These are phyloP conservation scores for Sisymbrium irio DNA, from an alignment of 345 rosid species.

Conservation along the genomic window DNA sequence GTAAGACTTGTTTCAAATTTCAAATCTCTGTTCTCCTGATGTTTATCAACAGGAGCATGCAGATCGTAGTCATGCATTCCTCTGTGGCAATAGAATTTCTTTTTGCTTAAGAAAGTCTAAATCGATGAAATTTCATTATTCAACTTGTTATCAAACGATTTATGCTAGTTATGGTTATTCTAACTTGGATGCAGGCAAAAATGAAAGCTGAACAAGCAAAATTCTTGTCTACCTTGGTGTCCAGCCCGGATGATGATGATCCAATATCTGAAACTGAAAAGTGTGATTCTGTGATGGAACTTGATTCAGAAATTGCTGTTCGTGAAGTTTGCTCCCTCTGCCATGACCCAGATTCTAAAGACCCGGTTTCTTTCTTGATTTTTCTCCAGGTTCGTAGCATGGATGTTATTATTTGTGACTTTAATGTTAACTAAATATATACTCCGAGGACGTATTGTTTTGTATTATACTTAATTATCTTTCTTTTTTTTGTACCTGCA, in stretches of 20 bases:
- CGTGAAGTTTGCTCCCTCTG: slow-evolving; percentile 88
- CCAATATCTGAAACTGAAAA: slow-evolving; percentile 47
- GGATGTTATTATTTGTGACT: slow-evolving; percentile 9
- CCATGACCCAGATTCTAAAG: slow-evolving; percentile 69
- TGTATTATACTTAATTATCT: slow-evolving; percentile 16
- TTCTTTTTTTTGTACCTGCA: slow-evolving; percentile 36
- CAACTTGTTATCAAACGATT: slow-evolving; percentile 10
- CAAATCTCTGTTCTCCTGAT: slow-evolving; percentile 1
- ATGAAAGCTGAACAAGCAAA: slow-evolving; percentile 96
- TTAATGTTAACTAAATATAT: slow-evolving; percentile 2
- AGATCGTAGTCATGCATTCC: background rate
- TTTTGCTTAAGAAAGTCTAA: slow-evolving; percentile 6
- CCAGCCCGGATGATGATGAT: slow-evolving; percentile 49
- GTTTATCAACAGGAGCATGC: slow-evolving; percentile 10
- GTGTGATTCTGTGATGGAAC: slow-evolving; percentile 38
- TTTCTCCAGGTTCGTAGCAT: slow-evolving; percentile 74
- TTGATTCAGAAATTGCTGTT: slow-evolving; percentile 40
- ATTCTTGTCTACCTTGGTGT: slow-evolving; percentile 64
- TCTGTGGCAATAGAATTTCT: background rate
- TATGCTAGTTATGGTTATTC: slow-evolving; percentile 29
- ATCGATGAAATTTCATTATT: background rate
- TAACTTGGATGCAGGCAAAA: slow-evolving; percentile 65
- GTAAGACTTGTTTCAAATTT: slow-evolving; percentile 47
- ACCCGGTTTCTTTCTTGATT: slow-evolving; percentile 76
- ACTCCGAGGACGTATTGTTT: slow-evolving; percentile 10